These are phyloP conservation scores for Globisporangium carolinianum DNA, from an alignment of 352 stramenopile genomes.

Conservation along the genomic window DNA sequence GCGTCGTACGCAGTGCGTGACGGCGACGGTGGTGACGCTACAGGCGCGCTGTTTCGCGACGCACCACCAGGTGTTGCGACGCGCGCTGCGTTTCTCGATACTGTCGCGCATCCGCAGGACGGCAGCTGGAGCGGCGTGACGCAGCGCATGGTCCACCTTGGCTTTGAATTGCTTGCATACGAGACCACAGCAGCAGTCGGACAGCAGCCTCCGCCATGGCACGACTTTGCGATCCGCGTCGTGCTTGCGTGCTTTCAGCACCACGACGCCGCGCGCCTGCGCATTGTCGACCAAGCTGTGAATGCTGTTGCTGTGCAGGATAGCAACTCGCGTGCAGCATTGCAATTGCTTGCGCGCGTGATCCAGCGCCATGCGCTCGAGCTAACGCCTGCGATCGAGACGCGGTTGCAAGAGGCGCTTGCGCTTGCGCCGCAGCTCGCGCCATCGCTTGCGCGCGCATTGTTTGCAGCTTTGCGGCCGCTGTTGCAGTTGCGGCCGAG, in stretches of 20 bases:
- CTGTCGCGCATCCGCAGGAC: conserved; percentile 22
- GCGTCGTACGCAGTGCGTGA: conserved; percentile 16
- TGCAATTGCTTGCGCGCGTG: conserved; percentile 31
- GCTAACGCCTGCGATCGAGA: conserved; percentile 20
- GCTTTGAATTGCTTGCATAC: conserved; percentile 25
- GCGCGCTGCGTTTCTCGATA: conserved; percentile 17
- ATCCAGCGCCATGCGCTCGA: conserved; percentile 35
- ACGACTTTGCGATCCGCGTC: conserved; percentile 37
- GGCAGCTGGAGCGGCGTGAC: conserved; percentile 27
- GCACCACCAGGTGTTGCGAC: conserved; percentile 1
- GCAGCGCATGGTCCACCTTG: conserved; percentile 25
- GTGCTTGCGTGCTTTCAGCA: conserved; percentile 40
- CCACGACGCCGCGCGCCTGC: conserved; percentile 21
- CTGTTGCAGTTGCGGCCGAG: conserved; percentile 27
- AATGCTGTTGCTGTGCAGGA: conserved; percentile 40
- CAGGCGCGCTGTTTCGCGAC: neutral
- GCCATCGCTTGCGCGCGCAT: conserved; percentile 15
- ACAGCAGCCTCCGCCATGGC: conserved; percentile 12
- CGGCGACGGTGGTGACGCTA: neutral
- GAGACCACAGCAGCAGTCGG: neutral
- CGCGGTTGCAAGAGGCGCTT: conserved; percentile 38
- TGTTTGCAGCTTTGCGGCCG: conserved; percentile 31
- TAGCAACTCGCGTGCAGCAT: conserved; percentile 14
- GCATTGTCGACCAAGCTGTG: conserved; percentile 34
- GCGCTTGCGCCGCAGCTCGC: conserved; percentile 42